Conservation (phyloP, 1,139 yeast genomes). For the Blastobotrys buckinghamii region DNA sequence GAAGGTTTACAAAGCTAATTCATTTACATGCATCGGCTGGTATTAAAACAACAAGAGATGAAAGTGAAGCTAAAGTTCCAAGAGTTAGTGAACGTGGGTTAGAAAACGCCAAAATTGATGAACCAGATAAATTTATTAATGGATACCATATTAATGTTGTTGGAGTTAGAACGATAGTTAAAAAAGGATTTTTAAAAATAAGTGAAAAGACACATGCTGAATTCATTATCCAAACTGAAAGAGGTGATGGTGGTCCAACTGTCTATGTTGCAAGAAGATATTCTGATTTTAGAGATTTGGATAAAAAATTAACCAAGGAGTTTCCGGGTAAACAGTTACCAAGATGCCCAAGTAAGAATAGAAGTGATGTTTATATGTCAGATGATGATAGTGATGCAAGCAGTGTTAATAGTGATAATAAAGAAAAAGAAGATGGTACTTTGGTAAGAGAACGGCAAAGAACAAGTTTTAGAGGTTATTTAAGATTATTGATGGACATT, state of each 20-base stretch:
- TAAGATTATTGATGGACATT: conserved; percentile 47
- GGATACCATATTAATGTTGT: conserved; percentile 59
- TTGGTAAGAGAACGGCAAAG: conserved; percentile 65
- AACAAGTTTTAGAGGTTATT: conserved; percentile 67
- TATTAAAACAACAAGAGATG: conserved; percentile 50
- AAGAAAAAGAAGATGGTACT: conserved; percentile 11
- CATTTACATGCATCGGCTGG: conserved; percentile 71
- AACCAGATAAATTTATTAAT: conserved; percentile 45
- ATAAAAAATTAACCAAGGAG: conserved; percentile 43
- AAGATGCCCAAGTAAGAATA: conserved; percentile 53
- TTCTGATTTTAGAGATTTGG: conserved; percentile 56
- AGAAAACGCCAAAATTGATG: conserved; percentile 37
- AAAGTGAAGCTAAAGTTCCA: conserved; percentile 42
- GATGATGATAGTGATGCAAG: conserved; percentile 18
- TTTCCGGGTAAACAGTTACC: conserved; percentile 73
- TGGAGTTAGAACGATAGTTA: conserved; percentile 44
- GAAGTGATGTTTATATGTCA: conserved; percentile 13
- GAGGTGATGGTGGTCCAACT: conserved; percentile 32
- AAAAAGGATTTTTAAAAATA: conserved; percentile 28
- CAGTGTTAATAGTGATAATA: conserved; percentile 9
- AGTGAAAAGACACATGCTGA: conserved; percentile 27
- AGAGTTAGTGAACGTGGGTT: conserved; percentile 52
- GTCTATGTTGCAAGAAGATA: conserved; percentile 58
- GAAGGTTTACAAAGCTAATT: conserved; percentile 55
- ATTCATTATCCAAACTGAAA: conserved; percentile 30